Base-by-base conservation (phyloP, 1,284 basidiomycete species). In the Puccinia horiana region DNA sequence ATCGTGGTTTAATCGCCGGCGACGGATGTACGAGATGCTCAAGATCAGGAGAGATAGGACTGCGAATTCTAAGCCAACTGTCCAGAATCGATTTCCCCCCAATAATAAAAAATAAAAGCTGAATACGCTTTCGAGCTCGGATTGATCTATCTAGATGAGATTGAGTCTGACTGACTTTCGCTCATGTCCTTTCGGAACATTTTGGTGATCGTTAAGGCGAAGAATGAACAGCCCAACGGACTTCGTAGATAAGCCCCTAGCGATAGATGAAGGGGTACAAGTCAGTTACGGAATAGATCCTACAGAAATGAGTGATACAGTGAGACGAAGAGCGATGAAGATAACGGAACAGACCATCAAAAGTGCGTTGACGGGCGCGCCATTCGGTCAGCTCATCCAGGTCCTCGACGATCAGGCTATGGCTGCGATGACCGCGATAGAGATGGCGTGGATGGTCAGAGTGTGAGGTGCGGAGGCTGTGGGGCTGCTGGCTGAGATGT, bases 211-310 rank as follows among this genome's bases (percentile, higher is more conserved):
- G 63, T 67, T 2, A 78, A 32, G 35, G 76, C 76, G 44, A 65
- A 78, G 47, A 69, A 49, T 9, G 76, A 78, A 26, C 58, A 67
- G 8, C 44, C 40, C 5, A 78, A 37, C 20, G 76, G 61, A 40
- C n/a, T 78, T 12, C 76, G 37, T n/a, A 78, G 42, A 20, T 78
- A 78, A 18, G 76, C 76, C 40, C 76, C 76, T 78, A 69, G 6
- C 0, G 29, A 8, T 12, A 32, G 12, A 54, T 29, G 26, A 52
- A 32, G 56, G 8, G 12, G 29, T 40, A 52, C 49, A 29, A 32
- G 63, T 42, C 40, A 73, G 44, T 14, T 56, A 40, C 6, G 40
- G 40, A n/a, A 40, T 44, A 72, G 40, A 32, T 5, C 5, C 12
- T 32, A 32, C n/a, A 3, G 6, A 32, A 63, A 32, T 37, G 29